Conservation (phyloP, 2,329 filamentous ascomycete genomes). For the Cladosporium colombiae region DNA sequence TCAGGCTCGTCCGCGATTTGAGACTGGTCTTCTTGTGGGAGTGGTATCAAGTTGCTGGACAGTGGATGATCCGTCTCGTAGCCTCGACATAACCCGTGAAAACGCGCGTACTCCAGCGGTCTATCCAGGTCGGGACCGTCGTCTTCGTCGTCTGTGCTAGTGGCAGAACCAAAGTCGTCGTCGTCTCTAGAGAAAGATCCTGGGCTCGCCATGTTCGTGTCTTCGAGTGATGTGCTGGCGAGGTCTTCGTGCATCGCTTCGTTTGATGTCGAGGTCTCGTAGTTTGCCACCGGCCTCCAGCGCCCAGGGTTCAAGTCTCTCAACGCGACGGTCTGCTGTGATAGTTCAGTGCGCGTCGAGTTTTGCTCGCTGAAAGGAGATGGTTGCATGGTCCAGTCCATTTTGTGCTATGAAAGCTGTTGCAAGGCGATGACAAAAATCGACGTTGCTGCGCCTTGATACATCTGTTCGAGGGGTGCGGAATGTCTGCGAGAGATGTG, state of each 20-base stretch:
- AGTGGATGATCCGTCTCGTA: conserved; percentile 11
- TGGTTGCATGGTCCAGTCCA: background rate
- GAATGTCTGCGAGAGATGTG: background rate
- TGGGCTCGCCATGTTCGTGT: background rate
- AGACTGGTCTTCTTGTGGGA: background rate
- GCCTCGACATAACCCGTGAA: background rate
- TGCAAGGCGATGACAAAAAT: no score
- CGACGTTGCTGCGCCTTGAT: background rate
- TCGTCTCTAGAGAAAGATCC: background rate
- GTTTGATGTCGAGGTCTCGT: background rate
- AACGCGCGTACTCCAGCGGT: conserved; percentile 11
- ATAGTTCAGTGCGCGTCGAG: background rate
- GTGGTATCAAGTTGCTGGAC: background rate
- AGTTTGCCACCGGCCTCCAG: background rate
- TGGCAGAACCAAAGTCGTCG: background rate
- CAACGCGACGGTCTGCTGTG: background rate
- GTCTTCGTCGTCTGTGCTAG: background rate
- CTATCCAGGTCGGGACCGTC: background rate
- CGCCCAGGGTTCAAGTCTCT: background rate
- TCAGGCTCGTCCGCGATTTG: background rate
- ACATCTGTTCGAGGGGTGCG: background rate
- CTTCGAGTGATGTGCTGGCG: background rate
- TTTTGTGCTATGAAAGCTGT: no score
- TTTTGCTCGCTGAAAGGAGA: background rate
- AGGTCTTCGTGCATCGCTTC: background rate